Conservation (phyloP, 768 basidiomycete species). For the Boletus rubescentipes region DNA sequence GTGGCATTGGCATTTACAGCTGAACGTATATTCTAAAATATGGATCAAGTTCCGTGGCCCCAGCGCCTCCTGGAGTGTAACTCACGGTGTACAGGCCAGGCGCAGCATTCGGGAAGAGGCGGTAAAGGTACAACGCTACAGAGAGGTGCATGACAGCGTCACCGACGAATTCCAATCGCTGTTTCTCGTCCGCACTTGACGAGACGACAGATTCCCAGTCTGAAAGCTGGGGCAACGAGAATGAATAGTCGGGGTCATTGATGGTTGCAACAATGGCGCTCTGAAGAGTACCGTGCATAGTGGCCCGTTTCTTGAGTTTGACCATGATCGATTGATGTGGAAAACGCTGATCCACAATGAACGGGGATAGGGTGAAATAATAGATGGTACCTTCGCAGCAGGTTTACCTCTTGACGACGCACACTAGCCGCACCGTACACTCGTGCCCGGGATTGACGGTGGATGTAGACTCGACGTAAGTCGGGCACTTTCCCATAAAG, state of each 20-base stretch:
- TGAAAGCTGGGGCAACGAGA: constrained; percentile 26
- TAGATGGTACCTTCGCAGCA: background rate
- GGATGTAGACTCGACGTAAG: too few relatives aligned
- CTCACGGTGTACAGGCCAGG: constrained; percentile 39
- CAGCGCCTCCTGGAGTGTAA: background rate
- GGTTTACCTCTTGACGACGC: background rate
- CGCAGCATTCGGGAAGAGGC: constrained; percentile 29
- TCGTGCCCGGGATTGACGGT: background rate
- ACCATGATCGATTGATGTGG: constrained; percentile 12
- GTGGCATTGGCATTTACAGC: constrained; percentile 36
- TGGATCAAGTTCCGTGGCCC: background rate
- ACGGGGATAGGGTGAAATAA: background rate
- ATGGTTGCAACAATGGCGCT: constrained; percentile 25
- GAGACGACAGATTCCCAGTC: constrained; percentile 32
- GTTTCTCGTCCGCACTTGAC: constrained; percentile 31
- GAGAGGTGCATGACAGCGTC: constrained; percentile 46
- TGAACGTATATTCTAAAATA: constrained; percentile 23
- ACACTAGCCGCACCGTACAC: background rate
- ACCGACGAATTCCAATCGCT: constrained; percentile 48
- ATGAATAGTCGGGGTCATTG: constrained; percentile 28
- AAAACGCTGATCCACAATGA: background rate
- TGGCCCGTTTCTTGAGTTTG: constrained; percentile 17
- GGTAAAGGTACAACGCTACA: constrained; percentile 40
- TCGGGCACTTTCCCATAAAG: background rate
- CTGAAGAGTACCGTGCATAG: constrained; percentile 20